Evolutionary conservation across 192 early-diverging fungal genomes (phyloP), one percentile per base, ranked within the genome.

Genomic region (Thamnidium elegans): DNA sequence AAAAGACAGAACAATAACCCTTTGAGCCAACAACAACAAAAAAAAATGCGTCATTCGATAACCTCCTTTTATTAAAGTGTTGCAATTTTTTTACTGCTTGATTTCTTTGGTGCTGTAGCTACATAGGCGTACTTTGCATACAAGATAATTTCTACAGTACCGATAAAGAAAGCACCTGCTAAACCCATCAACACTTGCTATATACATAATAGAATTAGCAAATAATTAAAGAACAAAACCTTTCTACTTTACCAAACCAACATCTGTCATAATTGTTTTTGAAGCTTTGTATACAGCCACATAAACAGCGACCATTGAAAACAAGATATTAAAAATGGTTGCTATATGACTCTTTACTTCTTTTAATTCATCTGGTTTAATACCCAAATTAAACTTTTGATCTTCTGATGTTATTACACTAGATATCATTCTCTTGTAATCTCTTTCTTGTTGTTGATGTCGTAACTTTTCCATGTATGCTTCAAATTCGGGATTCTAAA

Each of bases 231-330:
- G 19, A 51, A 34, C 4, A 30, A 7, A 11, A 17, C 14, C 19
- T 45, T 17, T 1, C 13, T 7, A 6, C n/a, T 50, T 56, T 69
- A 69, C 67, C 60, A 55, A n/a, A 26, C 67, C 67, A 55, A 55
- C 7, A 30, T 69, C 67, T 10, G 44, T 20, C 4, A 46, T 30
- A 19, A 69, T 61, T 4, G 67, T 55, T 21, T 56, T 47, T 10
- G 67, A 54, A 3, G 67, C 61, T 19, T 62, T 50, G 21, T 54
- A 69, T 13, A 69, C 67, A 1, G 61, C 67, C 3, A 63, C 39
- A 56, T 55, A 62, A 17, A 69, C 61, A 17, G 67, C 67, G 13
- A 56, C 67, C 67, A 69, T 69, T 8, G 67, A 69, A 32, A 69
- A 69, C 0, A 15, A 50, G 30, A 69, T 69, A 50, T 69, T 69